phyloP scores from a whole-genome alignment of 768 basidiomycete genomes.

The Boletus rubropictus region DNA sequence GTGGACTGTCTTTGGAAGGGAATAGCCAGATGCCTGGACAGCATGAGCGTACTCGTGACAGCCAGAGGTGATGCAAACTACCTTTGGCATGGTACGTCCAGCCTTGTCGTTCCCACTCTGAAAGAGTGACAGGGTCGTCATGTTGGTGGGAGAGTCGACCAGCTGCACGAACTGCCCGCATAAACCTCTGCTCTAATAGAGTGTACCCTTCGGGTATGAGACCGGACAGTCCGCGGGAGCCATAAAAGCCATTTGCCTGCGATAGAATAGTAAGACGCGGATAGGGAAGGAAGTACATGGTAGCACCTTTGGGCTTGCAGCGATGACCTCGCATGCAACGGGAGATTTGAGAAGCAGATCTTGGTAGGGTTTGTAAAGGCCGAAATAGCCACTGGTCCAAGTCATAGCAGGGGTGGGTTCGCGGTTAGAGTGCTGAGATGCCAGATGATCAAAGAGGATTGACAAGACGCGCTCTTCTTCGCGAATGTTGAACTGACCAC shows the following conservation, averaged over 20 bases:
- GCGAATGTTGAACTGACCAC: constrained; percentile 77
- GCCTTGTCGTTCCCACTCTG: constrained; percentile 80
- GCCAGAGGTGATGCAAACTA: constrained; percentile 24
- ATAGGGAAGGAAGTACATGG: not conserved
- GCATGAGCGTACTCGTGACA: not conserved
- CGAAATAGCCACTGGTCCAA: constrained; percentile 95
- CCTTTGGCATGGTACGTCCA: constrained; percentile 99
- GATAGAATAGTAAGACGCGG: constrained; percentile 1
- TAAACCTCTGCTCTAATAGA: constrained; percentile 77
- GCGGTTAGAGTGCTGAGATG: constrained; percentile 7
- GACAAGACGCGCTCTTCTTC: constrained; percentile 73
- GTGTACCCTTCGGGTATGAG: constrained; percentile 97
- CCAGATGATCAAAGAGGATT: constrained; percentile 52
- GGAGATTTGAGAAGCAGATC: constrained; percentile 56
- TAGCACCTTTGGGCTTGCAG: constrained; percentile 78
- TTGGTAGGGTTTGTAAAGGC: constrained; percentile 77
- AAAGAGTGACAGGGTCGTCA: constrained; percentile 54
- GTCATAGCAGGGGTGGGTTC: constrained; percentile 50
- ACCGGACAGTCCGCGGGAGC: constrained; percentile 82
- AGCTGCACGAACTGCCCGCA: constrained; percentile 52
- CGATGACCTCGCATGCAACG: constrained; percentile 66
- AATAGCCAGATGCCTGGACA: constrained; percentile 79
- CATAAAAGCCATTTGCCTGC: constrained; percentile 94
- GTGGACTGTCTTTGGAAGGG: constrained; percentile 44
- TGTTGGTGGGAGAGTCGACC: constrained; percentile 31